A percentile compares a stretch with the other conserved stretches of the same genome.
Evolutionary conservation across 495 filamentous ascomycete species (phyloP).

Genomic region (Penicillium lagena): DNA sequence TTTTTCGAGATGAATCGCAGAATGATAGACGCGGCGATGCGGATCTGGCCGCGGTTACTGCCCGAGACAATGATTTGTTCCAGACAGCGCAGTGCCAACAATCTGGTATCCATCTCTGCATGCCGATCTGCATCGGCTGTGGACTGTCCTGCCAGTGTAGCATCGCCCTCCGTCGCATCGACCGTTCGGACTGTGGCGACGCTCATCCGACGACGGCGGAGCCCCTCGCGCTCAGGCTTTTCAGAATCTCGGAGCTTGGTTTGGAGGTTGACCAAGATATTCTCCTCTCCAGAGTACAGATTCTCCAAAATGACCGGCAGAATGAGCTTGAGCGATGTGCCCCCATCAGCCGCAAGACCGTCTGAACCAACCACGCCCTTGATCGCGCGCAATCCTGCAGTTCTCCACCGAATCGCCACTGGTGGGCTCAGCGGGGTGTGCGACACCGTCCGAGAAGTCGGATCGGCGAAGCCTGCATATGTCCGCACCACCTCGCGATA

Average conservation of each 20-base stretch:
- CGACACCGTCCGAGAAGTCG: constrained; percentile 21
- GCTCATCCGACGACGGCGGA: constrained; percentile 62
- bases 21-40: constrained; percentile 61
- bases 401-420: constrained; percentile 77
- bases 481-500: constrained; percentile 71
- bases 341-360: constrained; percentile 63
- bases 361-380: constrained; percentile 73
- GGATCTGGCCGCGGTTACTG: constrained; percentile 70
- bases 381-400: constrained; percentile 72
- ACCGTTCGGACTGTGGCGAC: constrained; percentile 68
- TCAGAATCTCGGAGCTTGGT: constrained; percentile 56
- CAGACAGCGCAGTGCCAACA: constrained; percentile 74
- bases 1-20: constrained; percentile 64
- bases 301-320: constrained; percentile 81
- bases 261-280: constrained; percentile 57
- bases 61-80: constrained; percentile 68
- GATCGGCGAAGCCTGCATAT: constrained; percentile 70
- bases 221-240: constrained; percentile 54
- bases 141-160: constrained; percentile 63
- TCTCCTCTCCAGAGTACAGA: constrained; percentile 68
- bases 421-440: constrained; percentile 53
- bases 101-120: constrained; percentile 79
- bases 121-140: constrained; percentile 78
- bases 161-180: constrained; percentile 61
- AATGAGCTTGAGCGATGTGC: constrained; percentile 65